These are phyloP conservation scores for Sorghum bicolor DNA, from an alignment of 176 grass and related monocot genomes.

Conservation along the genomic window DNA sequence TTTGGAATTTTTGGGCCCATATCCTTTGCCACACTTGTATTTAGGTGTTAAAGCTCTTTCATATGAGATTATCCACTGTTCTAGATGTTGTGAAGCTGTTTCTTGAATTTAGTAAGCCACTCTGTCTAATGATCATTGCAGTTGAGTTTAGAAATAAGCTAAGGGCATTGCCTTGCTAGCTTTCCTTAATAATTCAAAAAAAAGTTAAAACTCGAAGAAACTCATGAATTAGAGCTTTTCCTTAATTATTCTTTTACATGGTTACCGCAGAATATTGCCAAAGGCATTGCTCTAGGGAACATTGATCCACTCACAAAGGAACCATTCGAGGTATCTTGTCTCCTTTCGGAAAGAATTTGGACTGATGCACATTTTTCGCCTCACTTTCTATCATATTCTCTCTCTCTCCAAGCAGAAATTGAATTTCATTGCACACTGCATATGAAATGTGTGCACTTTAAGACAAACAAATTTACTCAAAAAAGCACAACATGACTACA, in stretches of 20 bases:
- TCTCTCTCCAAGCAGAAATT: background rate
- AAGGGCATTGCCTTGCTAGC: background rate
- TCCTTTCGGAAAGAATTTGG: background rate
- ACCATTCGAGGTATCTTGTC: slow-evolving; percentile 55
- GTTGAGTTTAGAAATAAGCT: slow-evolving; percentile 19
- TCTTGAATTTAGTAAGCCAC: background rate
- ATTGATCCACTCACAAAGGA: slow-evolving; percentile 89
- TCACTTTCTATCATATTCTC: background rate
- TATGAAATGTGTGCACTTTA: background rate
- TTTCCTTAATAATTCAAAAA: background rate
- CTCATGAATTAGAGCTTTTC: slow-evolving; percentile 30
- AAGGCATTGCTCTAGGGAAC: slow-evolving; percentile 78
- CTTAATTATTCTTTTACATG: slow-evolving; percentile 77
- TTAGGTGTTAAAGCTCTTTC: slow-evolving; percentile 10
- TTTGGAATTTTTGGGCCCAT: slow-evolving; percentile 97
- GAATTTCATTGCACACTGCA: background rate
- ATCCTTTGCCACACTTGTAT: slow-evolving; percentile 65
- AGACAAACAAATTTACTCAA: background rate
- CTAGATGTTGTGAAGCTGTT: background rate
- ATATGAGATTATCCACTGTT: background rate
- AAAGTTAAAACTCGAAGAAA: background rate
- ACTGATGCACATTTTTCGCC: background rate
- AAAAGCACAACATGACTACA: background rate
- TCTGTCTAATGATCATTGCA: background rate
- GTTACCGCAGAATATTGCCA: slow-evolving; percentile 80